Base-by-base conservation (phyloP, 345 rosid genomes). In the Luvunga scandens region DNA sequence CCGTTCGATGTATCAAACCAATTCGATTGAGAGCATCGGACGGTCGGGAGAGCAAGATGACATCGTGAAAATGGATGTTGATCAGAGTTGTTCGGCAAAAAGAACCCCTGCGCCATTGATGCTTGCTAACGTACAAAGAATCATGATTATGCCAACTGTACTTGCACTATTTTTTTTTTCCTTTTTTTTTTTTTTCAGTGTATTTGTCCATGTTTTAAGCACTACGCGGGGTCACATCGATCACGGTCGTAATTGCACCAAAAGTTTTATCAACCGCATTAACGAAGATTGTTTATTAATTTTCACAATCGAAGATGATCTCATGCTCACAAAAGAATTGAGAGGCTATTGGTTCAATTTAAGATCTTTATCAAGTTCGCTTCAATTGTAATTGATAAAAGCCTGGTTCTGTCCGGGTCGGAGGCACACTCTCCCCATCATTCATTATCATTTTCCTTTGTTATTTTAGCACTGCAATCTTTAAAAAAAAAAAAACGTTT, bases 91-190 rank as follows among this genome's bases (percentile, higher is more conserved):
- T 7, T 38, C 8, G 10, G 4, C 5, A 0, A 10, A 24, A 61
- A 66, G 18, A 4, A 1, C 4, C 21, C 1, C 1, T 3, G 2
- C 3, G 38, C 0, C 31, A 13, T 18, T 65, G 68, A 18, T 33
- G 38, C 8, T 65, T 65, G 22, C 42, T 18, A 7, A 5, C 3
- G 22, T 1, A 65, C 48, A 8, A n/a, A 22, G 2, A 14, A 9
- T 24, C 6, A 36, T 60, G 18, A 6, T 38, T 18, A 45, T 42
- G 70, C 69, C 77, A 75, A 63, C 70, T 75, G 70, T 63, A 75
- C 70, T 6, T 30, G 61, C 69, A 75, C n/a, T 42, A 31, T 24
- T 6, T 4, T 5, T 14, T 0, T 9, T 39, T 39, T 38, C 10
- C 1, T 38, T 38, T 38, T 42, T 42, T 10, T 7, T 14, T 9